Base-by-base conservation (phyloP, 805 yeast species). In the Saturnispora halmiae region DNA sequence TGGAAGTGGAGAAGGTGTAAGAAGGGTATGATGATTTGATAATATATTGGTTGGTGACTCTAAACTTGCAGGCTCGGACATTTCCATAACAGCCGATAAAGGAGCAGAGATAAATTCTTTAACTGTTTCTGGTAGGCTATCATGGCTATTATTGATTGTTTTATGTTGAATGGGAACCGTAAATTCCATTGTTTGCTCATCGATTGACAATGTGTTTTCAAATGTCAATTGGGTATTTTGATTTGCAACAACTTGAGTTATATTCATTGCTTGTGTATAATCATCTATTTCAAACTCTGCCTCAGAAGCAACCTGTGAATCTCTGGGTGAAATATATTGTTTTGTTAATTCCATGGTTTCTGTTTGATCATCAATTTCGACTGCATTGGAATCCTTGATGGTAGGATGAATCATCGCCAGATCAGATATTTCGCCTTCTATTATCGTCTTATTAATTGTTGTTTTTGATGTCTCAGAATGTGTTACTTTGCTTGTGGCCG, bases 401-500 rank as follows among this genome's bases (percentile, higher is more conserved):
- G 34, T 31, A 3, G 42, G 46, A 22, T 52, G 51, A 4, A 51
- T 49, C 13, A 48, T 31, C 25, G 50, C 51, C 51, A 47, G 45
- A 8, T 35, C 33, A 2, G 25, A 18, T 2, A 16, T 19, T 18
- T 37, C 34, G 13, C 4, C 11, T 6, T 27, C 30, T n/a, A 10
- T 14, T 27, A 14, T 10, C 5, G 15, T 11, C 7, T 6, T 6
- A 27, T 10, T 27, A 27, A n/a, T 22, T 7, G 26, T 6, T 6
- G 26, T 22, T 7, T 6, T 22, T 7, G 26, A 22, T 22, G 26
- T 7, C 26, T 7, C 10, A 7, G 29, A 13, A 10, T 27, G 18
- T 1, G 51, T 48, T 3, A 48, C 30, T 19, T 53, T 55, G 53
- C 52, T 50, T 4, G 50, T 40, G 9, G 35, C 46, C 5, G 40